Evolutionary conservation across 2,329 filamentous ascomycete genomes (phyloP), one percentile per base, ranked within the genome.

Genomic region (Microdochium bolleyi): DNA sequence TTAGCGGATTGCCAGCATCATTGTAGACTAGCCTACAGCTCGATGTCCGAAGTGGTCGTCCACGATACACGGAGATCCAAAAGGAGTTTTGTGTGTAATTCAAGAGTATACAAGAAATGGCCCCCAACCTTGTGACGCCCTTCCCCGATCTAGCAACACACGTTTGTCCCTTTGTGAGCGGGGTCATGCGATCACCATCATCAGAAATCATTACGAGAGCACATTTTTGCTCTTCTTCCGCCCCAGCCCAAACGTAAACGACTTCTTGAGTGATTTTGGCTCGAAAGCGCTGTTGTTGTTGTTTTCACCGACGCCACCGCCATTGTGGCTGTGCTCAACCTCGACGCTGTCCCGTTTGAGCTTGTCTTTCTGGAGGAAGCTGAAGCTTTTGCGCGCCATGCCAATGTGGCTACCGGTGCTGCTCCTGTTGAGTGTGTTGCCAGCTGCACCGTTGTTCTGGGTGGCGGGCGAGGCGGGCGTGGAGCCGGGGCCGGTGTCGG

Each of bases 351-450:
- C 69, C 48, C 62, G 58, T 60, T 64, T 69, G 8, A 62, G 58
- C 58, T 72, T 77, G 56, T 80, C 77, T 56, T 80, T 82, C 60
- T 77, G 74, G 37, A 85, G 70, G 62, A 88, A 87, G 30, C 79
- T 80, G 62, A 89, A 85, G 59, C 88, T 87, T 68, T 87, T 89
- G 57, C 85, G 82, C 49, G 88, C 82, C 73, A 95, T 79, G 57
- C 88, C 91, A 72, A 89, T 92, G 67, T 85, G 89, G 10, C 83
- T 83, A 52, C 85, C 24, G 13, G 48, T 78, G 59, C 84, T 81
- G 57, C 88, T 84, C 48, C 88, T 78, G 61, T 82, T 83, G 44
- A 94, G 71, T 3, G 27, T 82, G 74, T 4, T 3, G 27, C 27
- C 27, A 3, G 19, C 14, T 7, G 16, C 10, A 13, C 41, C 41